These are phyloP conservation scores for Arabis alpina DNA, from an alignment of 345 rosid species.

Conservation along the genomic window DNA sequence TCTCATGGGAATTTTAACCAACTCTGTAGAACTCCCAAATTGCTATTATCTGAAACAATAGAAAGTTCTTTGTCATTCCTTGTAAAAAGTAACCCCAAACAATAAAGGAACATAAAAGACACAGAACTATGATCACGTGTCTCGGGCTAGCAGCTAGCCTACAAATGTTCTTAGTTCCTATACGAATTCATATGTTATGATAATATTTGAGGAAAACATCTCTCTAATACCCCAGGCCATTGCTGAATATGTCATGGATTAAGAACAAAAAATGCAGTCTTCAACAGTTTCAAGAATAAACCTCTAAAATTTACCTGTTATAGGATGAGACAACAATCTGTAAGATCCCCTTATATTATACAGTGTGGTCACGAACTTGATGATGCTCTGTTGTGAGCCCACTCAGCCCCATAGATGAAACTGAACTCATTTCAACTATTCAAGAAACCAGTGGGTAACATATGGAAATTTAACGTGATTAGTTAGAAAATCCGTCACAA, in stretches of 20 bases:
- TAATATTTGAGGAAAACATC: not conserved
- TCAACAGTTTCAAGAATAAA: not conserved
- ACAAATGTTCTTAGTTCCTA: not conserved
- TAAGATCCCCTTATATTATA: not conserved
- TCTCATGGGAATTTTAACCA: not conserved
- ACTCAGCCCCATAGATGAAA: slow-evolving; percentile 12
- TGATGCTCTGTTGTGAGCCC: slow-evolving; percentile 16
- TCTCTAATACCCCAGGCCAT: not conserved
- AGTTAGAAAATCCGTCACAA: not conserved
- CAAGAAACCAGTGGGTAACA: slow-evolving; percentile 7
- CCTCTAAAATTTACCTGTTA: slow-evolving; percentile 15
- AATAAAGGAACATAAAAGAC: slow-evolving; percentile 1
- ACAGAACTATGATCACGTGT: slow-evolving; percentile 2
- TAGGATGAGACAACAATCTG: slow-evolving; percentile 17
- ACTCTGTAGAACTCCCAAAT: not conserved
- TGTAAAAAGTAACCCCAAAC: not conserved
- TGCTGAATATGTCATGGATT: not conserved
- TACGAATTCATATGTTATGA: not conserved
- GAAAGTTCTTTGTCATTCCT: not conserved
- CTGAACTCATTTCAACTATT: slow-evolving; percentile 15
- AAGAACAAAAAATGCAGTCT: not conserved
- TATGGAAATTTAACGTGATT: not conserved
- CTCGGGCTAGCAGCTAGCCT: not conserved
- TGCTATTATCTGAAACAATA: not conserved
- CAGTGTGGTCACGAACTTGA: slow-evolving; percentile 7